Percentiles rank a stretch among this genome's conserved stretches.
phyloP scores from a whole-genome alignment of 768 basidiomycete genomes.

The Pleurotus cornucopiae region DNA sequence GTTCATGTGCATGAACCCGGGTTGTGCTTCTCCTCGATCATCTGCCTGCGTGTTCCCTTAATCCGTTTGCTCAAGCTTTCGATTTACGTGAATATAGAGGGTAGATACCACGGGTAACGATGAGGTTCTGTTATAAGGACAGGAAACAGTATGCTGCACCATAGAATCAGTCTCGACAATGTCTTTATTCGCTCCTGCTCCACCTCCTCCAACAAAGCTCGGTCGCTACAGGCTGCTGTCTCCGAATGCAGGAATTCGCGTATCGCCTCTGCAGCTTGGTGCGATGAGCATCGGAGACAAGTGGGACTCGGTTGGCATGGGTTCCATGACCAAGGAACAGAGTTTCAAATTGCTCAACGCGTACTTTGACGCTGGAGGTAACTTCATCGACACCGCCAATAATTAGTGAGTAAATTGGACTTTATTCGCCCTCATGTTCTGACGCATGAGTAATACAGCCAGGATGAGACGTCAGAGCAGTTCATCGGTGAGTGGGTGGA shows the following conservation, averaged over 20 bases:
- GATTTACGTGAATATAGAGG: too few relatives aligned
- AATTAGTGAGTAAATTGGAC: slow-evolving; percentile 23
- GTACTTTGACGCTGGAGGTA: slow-evolving; percentile 34
- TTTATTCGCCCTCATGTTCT: background rate
- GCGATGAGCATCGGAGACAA: slow-evolving; percentile 46
- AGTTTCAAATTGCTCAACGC: slow-evolving; percentile 38
- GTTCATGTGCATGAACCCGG: too few relatives aligned
- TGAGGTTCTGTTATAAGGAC: too few relatives aligned
- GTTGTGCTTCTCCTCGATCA: too few relatives aligned
- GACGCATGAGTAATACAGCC: slow-evolving; percentile 22
- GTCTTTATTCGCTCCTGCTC: slow-evolving; percentile 10
- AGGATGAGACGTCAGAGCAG: slow-evolving; percentile 52
- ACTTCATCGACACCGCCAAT: slow-evolving; percentile 39
- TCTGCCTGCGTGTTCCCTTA: too few relatives aligned
- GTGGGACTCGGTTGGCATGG: slow-evolving; percentile 27
- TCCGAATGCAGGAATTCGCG: slow-evolving; percentile 37
- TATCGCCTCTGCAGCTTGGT: slow-evolving; percentile 45
- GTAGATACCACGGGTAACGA: too few relatives aligned
- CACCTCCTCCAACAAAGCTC: slow-evolving; percentile 27
- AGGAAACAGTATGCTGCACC: too few relatives aligned
- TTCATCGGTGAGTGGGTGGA: slow-evolving; percentile 54
- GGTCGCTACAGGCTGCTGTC: slow-evolving; percentile 37
- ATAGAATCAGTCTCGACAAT: background rate
- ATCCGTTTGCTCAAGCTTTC: too few relatives aligned
- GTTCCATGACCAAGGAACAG: slow-evolving; percentile 30